Base-by-base conservation (phyloP, 306 rosid genomes). In the Carpinus viminea region DNA sequence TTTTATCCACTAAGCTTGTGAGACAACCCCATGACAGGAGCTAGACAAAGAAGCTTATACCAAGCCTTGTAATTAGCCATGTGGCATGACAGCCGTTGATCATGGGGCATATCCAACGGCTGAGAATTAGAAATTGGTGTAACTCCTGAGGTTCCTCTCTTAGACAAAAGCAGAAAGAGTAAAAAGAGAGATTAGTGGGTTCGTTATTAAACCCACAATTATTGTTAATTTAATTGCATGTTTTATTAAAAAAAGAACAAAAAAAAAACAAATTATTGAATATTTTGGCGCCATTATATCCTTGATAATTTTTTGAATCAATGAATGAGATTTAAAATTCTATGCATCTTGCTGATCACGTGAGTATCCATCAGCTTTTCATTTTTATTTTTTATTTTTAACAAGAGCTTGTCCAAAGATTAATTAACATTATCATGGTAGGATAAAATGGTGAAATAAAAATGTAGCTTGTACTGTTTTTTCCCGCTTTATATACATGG, bases 61-160 rank as follows among this genome's bases (percentile, higher is more conserved):
- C 75, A 51, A 69, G 89, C 85, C 89, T 75, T 51, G 86, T 86
- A 80, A 73, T 80, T 74, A 74, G 81, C 84, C 81, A 87, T 66
- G 80, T 83, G 83, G 86, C 64, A 47, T 70, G 73, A 68, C 7
- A 78, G 79, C 84, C 85, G 76, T 85, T 55, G 82, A 83, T 87
- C 78, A 24, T 68, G 74, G 70, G 68, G 6, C 52, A 11, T 0
- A 90, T 87, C 90, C 51, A 61, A 79, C 83, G 94, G 89, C 70
- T 77, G 56, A 20, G 70, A 88, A 73, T 89, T 8, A n/a, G 18
- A 36, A 36, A 45, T 74, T 43, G 12, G 10, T 80, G 93, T 86
- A 91, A 94, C 97, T 86, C 92, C 85, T 87, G 76, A 82, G 78
- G 83, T 92, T 88, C 98, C 80, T 64, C 80, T 75, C 72, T 70